Conservation (phyloP, 2,329 filamentous ascomycete genomes). For the Emmonsia crescens region DNA sequence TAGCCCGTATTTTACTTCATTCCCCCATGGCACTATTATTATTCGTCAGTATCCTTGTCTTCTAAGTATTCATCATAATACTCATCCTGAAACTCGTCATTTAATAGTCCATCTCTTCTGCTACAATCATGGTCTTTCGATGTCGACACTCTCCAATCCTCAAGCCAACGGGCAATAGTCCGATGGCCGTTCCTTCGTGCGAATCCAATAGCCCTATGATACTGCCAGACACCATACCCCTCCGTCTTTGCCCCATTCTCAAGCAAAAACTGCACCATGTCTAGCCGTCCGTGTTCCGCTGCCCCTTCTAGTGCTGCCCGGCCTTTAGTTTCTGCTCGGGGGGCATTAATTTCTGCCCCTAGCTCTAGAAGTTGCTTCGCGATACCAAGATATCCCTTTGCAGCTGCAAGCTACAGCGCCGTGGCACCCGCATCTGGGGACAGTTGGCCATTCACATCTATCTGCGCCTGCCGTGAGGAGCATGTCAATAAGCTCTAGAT, state of each 20-base stretch:
- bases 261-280: conserved; percentile 21
- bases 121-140: background rate
- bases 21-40: background rate
- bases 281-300: conserved; percentile 20
- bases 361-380: conserved; percentile 13
- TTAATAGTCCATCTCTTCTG: background rate
- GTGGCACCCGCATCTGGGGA: conserved; percentile 14
- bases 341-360: conserved; percentile 17
- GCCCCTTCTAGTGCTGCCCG: conserved; percentile 21
- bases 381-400: conserved; percentile 18
- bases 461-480: conserved; percentile 5
- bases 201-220: conserved; percentile 11
- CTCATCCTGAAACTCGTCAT: background rate
- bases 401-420: conserved; percentile 20
- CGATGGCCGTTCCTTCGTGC: conserved; percentile 12
- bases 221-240: conserved; percentile 9
- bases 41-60: background rate
- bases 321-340: conserved; percentile 12
- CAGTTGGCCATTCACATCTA: conserved; percentile 9
- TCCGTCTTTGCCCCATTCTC: conserved; percentile 13
- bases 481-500: conserved; percentile 2
- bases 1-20: too few species aligned
- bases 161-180: conserved; percentile 12
- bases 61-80: background rate
- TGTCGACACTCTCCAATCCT: background rate